Base-by-base conservation (phyloP, 2,329 filamentous ascomycete genomes). In the Aulographum hederae region DNA sequence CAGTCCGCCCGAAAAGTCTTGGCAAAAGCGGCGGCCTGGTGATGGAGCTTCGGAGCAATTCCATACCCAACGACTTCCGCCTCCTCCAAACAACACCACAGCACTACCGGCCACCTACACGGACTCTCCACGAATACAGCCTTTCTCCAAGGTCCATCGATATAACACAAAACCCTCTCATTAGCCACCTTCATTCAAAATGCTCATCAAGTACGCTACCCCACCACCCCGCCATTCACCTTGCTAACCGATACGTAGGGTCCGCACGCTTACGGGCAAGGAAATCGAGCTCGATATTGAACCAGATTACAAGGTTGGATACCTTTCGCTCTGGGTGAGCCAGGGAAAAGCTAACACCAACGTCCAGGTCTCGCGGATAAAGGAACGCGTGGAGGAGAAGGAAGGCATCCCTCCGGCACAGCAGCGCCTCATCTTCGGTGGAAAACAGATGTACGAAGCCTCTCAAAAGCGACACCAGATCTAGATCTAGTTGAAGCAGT, bases 241-340 rank as follows among this genome's bases (percentile, higher is more conserved):
- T 37, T 39, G 18, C 18, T 26, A 18, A 13, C 28, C 8, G 18
- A 8, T 11, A 21, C 14, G 29, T 20, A 98, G 86, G 67, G 86
- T 98, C 53, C 79, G 89, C 52, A 98, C 89, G 39, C 74, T 98
- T 41, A 95, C 89, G 41, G 89, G 89, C 51, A 95, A 95, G 66
- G 84, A 98, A 62, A 95, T 95, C 54, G 86, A 95, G 67, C 73
- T 98, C 47, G 85, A 95, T 51, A 92, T 98, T 52, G 89, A 95
- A 64, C 67, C 73, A 32, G 76, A 82, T 49, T 92, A 92, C 68
- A 93, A 85, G 69, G 85, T 91, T 58, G 44, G 50, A 18, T 21
- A 20, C 18, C 18, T 30, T 29, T 28, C 21, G 13, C n/a, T 31
- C 19, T 25, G 10, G 10, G 8, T 15, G 11, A 11, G 10, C 12